Evolutionary conservation across 139 green algal species (phyloP).

Genomic region (Nannochloris sp.): DNA sequence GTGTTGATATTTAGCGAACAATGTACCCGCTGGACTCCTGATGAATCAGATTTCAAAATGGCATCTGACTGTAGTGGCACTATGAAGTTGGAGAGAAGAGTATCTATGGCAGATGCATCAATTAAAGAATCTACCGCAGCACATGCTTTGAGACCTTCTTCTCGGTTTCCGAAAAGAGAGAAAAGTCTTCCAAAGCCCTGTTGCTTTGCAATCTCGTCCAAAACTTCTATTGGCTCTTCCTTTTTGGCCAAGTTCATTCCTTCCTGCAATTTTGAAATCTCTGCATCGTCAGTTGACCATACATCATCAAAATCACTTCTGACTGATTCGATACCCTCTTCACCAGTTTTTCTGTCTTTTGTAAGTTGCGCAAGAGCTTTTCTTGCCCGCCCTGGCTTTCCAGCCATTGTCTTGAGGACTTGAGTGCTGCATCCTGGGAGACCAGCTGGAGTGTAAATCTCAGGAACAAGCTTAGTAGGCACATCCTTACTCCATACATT

Average conservation of each 20-base stretch:
- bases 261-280: slow-evolving; percentile 11
- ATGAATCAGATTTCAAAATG: slow-evolving; percentile 42
- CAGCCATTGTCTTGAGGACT: slow-evolving; percentile 60
- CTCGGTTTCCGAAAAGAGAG: slow-evolving; percentile 52
- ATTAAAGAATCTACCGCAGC: slow-evolving; percentile 68
- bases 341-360: slow-evolving; percentile 1
- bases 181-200: slow-evolving; percentile 72
- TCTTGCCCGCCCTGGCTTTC: slow-evolving; percentile 66
- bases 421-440: slow-evolving; percentile 39
- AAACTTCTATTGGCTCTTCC: slow-evolving; percentile 9
- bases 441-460: slow-evolving; percentile 35
- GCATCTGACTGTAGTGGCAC: slow-evolving; percentile 74
- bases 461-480: slow-evolving; percentile 34
- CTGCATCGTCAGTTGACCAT: slow-evolving; percentile 16
- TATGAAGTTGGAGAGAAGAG: slow-evolving; percentile 92
- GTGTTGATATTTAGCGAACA: slow-evolving; percentile 99
- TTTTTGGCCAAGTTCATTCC: slow-evolving; percentile 1
- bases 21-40: slow-evolving; percentile 65
- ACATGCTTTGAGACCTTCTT: slow-evolving; percentile 70
- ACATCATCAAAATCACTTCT: slow-evolving; percentile 9
- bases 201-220: slow-evolving; percentile 29
- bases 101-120: slow-evolving; percentile 83
- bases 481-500: slow-evolving; percentile 59
- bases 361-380: slow-evolving; percentile 47
- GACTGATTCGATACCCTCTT: slow-evolving; percentile 9